Conservation (phyloP, 805 yeast genomes). For the Wickerhamiella vanderwaltii region DNA sequence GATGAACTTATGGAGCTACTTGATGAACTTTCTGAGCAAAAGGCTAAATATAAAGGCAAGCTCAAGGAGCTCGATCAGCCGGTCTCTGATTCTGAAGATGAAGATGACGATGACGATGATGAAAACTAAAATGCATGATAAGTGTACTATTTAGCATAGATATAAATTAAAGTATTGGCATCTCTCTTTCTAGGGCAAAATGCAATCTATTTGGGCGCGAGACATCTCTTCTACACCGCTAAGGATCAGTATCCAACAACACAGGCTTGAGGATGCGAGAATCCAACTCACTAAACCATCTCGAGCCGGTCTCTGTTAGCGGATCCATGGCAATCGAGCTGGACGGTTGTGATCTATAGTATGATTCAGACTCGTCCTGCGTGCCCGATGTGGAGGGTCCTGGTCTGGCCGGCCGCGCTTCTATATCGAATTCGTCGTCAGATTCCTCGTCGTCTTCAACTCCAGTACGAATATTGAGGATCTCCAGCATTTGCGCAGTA, state of each 20-base stretch:
- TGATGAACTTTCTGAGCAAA: slow-evolving; percentile 63
- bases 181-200: too few relatives aligned
- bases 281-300: slow-evolving; percentile 87
- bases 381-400: neutral
- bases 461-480: slow-evolving; percentile 84
- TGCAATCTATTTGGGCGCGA: too few relatives aligned
- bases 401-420: slow-evolving; percentile 30
- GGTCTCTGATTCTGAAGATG: slow-evolving; percentile 62
- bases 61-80: slow-evolving; percentile 44
- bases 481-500: slow-evolving; percentile 95
- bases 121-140: neutral
- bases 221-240: neutral
- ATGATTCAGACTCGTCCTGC: neutral
- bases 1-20: slow-evolving; percentile 70
- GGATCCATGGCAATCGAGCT: slow-evolving; percentile 10
- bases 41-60: slow-evolving; percentile 42
- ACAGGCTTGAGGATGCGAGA: slow-evolving; percentile 91
- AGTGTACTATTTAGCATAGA: neutral
- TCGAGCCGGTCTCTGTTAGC: slow-evolving; percentile 19
- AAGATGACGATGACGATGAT: slow-evolving; percentile 30
- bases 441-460: slow-evolving; percentile 69
- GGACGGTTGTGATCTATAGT: slow-evolving; percentile 4
- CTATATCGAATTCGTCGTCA: slow-evolving; percentile 94
- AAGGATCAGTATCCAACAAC: slow-evolving; percentile 43
- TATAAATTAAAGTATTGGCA: too few relatives aligned